Evolutionary conservation across 495 filamentous ascomycete species (phyloP).

Genomic region (Opeltia flavorubescens): DNA sequence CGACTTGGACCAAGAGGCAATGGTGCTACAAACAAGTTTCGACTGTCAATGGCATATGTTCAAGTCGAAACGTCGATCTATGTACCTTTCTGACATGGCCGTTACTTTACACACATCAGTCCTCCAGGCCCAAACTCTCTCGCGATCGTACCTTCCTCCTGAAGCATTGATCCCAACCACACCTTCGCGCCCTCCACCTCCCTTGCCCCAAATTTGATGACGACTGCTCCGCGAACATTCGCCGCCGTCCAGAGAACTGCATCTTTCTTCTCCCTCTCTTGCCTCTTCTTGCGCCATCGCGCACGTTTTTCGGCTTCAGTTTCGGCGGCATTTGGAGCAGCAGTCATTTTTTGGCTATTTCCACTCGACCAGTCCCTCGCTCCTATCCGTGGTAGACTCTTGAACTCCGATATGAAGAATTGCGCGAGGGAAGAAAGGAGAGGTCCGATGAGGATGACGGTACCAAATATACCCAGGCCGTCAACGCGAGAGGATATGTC

Average conservation of each 20-base stretch:
- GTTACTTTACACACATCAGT: conserved; percentile 35
- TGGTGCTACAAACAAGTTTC: not conserved
- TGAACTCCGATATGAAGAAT: conserved; percentile 66
- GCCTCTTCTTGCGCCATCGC: conserved; percentile 23
- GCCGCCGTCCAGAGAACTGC: conserved; percentile 77
- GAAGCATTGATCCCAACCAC: conserved; percentile 45
- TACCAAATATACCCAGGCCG: conserved; percentile 57
- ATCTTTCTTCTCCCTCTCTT: conserved; percentile 36
- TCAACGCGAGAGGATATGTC: conserved; percentile 46
- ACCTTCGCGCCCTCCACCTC: conserved; percentile 46
- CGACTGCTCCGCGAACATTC: conserved; percentile 5
- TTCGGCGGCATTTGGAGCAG: not conserved
- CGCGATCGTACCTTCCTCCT: conserved; percentile 40
- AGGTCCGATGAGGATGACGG: conserved; percentile 66
- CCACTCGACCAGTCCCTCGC: conserved; percentile 53
- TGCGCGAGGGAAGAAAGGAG: conserved; percentile 47
- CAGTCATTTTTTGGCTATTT: conserved; percentile 16
- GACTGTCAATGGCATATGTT: too few relatives aligned
- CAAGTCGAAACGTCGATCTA: too few relatives aligned
- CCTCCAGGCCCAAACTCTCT: conserved; percentile 50
- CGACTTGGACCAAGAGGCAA: not conserved
- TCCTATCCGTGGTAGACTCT: conserved; percentile 64
- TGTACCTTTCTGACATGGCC: too few relatives aligned
- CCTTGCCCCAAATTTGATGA: conserved; percentile 70
- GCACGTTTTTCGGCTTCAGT: conserved; percentile 7